Evolutionary conservation across 441 rosid species (phyloP).

Genomic region (Isatis lusitanica): DNA sequence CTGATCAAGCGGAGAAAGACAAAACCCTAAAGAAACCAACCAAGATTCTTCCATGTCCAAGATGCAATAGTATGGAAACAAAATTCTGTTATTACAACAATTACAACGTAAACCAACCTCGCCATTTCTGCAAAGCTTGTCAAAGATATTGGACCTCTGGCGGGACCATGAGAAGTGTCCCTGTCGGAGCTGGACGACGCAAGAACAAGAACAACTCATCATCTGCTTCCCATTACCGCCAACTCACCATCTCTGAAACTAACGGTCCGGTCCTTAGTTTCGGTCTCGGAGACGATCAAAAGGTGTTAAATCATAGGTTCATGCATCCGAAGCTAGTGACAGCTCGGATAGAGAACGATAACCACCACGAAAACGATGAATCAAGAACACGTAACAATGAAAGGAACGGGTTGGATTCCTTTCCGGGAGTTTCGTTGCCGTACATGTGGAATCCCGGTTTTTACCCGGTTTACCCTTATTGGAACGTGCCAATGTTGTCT

Average conservation of each 20-base stretch:
- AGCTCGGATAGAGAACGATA: constrained; percentile 39
- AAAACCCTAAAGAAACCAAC: constrained; percentile 71
- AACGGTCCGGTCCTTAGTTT: constrained; percentile 70
- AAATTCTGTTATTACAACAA: constrained; percentile 87
- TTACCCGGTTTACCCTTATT: constrained; percentile 54
- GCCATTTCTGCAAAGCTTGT: constrained; percentile 87
- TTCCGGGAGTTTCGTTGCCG: constrained; percentile 70
- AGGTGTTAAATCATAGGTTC: constrained; percentile 31
- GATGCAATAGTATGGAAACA: constrained; percentile 85
- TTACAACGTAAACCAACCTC: constrained; percentile 78
- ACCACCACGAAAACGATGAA: constrained; percentile 40
- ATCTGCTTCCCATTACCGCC: constrained; percentile 50
- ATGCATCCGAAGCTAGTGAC: constrained; percentile 36
- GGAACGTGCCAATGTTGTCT: constrained; percentile 49
- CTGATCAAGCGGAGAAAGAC: constrained; percentile 29
- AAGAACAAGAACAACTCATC: constrained; percentile 58
- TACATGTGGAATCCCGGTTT: constrained; percentile 61
- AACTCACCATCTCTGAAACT: constrained; percentile 59
- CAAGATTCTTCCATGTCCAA: constrained; percentile 78
- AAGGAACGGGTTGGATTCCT: constrained; percentile 51
- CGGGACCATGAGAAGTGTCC: constrained; percentile 83
- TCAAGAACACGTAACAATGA: constrained; percentile 44
- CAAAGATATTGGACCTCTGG: constrained; percentile 89
- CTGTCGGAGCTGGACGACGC: constrained; percentile 85
- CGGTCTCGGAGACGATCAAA: constrained; percentile 42